Conservation (phyloP, 768 basidiomycete genomes). For the Kwoniella botswanensis region DNA sequence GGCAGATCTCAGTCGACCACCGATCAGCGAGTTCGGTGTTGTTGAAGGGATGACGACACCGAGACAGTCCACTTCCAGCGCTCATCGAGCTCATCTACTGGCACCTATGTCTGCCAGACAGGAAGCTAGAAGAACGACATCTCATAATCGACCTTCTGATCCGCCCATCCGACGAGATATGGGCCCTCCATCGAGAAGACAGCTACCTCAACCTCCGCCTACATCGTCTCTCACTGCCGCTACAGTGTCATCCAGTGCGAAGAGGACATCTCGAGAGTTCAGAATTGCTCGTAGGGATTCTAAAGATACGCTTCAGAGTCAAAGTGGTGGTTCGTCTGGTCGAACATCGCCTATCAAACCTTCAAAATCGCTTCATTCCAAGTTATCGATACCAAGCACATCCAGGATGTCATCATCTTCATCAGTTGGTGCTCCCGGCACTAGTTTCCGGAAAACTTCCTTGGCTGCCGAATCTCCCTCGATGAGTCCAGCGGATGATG, state of each 20-base stretch:
- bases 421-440: slow-evolving; percentile 45
- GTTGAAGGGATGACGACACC: slow-evolving; percentile 24
- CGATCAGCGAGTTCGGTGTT: slow-evolving; percentile 44
- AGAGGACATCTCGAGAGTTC: slow-evolving; percentile 43
- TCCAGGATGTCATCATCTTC: slow-evolving; percentile 43
- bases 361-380: slow-evolving; percentile 50
- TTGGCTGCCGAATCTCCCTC: slow-evolving; percentile 38
- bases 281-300: slow-evolving; percentile 20
- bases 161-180: slow-evolving; percentile 27
- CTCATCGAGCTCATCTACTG: slow-evolving; percentile 46
- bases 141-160: slow-evolving; percentile 21
- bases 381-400: slow-evolving; percentile 39
- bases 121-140: slow-evolving; percentile 28
- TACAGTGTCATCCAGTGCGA: slow-evolving; percentile 46
- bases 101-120: slow-evolving; percentile 48
- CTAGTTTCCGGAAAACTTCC: slow-evolving; percentile 28
- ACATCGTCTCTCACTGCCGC: slow-evolving; percentile 43
- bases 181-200: slow-evolving; percentile 42
- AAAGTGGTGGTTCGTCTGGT: slow-evolving; percentile 25
- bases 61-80: slow-evolving; percentile 32
- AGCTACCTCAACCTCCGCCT: slow-evolving; percentile 37
- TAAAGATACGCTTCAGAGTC: slow-evolving; percentile 30
- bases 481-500: slow-evolving; percentile 52
- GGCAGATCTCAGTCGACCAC: slow-evolving; percentile 31
- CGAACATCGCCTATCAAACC: slow-evolving; percentile 40